Conservation (phyloP, 1,284 basidiomycete species). For the Rhodotorula sp. region DNA sequence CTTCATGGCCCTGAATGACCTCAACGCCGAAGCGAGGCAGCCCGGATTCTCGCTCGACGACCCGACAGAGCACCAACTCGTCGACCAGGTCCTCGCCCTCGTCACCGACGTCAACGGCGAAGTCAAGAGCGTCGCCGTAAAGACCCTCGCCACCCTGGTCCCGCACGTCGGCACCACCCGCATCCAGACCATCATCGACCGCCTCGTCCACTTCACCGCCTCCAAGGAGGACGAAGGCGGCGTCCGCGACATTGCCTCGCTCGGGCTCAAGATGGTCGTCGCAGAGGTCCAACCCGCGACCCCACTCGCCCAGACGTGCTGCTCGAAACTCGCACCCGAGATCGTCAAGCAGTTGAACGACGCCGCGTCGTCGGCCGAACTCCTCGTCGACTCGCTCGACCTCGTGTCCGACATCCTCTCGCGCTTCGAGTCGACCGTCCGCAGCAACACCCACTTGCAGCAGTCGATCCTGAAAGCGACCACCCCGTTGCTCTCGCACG, state of each 20-base stretch:
- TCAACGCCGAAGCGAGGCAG: conserved; percentile 67
- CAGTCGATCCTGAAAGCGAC: conserved; percentile 66
- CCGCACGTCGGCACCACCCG: conserved; percentile 78
- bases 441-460: conserved; percentile 52
- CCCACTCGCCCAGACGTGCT: conserved; percentile 73
- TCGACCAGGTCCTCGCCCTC: conserved; percentile 43
- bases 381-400: conserved; percentile 81
- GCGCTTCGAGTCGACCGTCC: conserved; percentile 68
- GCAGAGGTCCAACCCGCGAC: conserved; percentile 79
- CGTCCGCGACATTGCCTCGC: conserved; percentile 77
- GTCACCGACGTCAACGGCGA: conserved; percentile 83
- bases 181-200: conserved; percentile 82
- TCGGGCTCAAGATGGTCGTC: conserved; percentile 81
- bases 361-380: conserved; percentile 75
- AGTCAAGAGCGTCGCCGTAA: conserved; percentile 96
- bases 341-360: conserved; percentile 72
- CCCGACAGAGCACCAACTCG: conserved; percentile 42
- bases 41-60: conserved; percentile 74
- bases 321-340: conserved; percentile 80
- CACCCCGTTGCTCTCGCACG: conserved; percentile 69
- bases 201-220: conserved; percentile 74
- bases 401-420: conserved; percentile 87
- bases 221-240: conserved; percentile 87
- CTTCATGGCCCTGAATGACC: conserved; percentile 91
- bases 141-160: conserved; percentile 82